Evolutionary conservation across 2,329 filamentous ascomycete species (phyloP), one percentile per base, ranked within the genome.

Genomic region (Stemphylium beticola): DNA sequence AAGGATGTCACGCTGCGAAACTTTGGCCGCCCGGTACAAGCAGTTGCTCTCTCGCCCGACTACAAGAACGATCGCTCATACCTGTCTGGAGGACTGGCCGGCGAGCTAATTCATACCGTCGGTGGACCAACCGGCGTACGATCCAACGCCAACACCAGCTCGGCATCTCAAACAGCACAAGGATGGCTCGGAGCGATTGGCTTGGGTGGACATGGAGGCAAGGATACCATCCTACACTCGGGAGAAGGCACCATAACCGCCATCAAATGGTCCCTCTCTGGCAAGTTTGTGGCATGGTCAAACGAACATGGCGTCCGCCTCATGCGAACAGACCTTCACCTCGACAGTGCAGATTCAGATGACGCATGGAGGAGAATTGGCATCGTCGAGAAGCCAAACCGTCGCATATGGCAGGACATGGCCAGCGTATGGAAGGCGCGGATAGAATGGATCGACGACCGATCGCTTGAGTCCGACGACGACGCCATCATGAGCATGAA

Each of bases 271-370:
- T 98, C 93, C 0, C 74, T 93, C 36, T 93, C 92, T 0, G 93
- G 95, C 0, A 95, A 90, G 76, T 98, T 93, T 69, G 90, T 97
- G 1, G 91, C 88, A 0, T 99, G 95, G 95, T 83, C 96, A 36
- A 99, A 98, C 68, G 95, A 99, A 75, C 89, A 96, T 68, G 95
- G 95, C 4, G 96, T 98, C 72, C 97, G 97, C 74, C 95, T 99
- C 57, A 98, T 98, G 93, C 86, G 95, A 33, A 92, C 92, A 4
- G 91, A 95, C 71, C 72, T 96, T 17, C 86, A 93, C 64, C 82
- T 97, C 4, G 91, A 96, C 5, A 87, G 81, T 58, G 83, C 83
- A 11, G 89, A 96, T 68, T 79, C 83, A 1, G 93, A 97, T 14
- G 87, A 89, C 61, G 91, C 93, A 2, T 99, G 96, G 96, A 96